phyloP scores from a whole-genome alignment of 2,329 filamentous ascomycete species.

The Aspergillus novoparasiticus region DNA sequence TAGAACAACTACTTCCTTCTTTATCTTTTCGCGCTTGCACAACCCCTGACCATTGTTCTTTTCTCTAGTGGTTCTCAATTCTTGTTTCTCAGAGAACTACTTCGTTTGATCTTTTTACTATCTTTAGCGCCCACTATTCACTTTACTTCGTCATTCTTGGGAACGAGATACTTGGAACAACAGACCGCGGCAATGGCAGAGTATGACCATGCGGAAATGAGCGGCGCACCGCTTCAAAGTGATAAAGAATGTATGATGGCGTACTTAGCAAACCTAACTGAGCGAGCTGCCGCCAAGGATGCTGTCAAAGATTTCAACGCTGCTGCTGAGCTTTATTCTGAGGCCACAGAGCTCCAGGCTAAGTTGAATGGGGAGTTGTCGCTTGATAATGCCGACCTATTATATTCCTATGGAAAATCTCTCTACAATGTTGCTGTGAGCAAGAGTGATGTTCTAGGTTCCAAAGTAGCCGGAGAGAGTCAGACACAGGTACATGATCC shows the following conservation, averaged over 20 bases:
- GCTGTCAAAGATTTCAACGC: conserved; percentile 84
- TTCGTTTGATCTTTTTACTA: neutral
- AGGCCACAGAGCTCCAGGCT: conserved; percentile 86
- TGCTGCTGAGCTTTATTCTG: conserved; percentile 84
- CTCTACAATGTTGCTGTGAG: conserved; percentile 91
- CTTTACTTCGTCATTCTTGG: neutral
- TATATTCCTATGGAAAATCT: conserved; percentile 92
- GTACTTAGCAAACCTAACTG: conserved; percentile 74
- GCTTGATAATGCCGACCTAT: conserved; percentile 85
- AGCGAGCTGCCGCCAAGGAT: conserved; percentile 81
- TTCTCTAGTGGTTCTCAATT: neutral
- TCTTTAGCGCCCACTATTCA: neutral
- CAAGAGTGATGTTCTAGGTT: conserved; percentile 92
- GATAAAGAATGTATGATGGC: conserved; percentile 52
- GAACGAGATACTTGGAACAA: neutral
- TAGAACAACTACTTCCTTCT: neutral
- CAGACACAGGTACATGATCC: conserved; percentile 57
- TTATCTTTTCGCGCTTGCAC: neutral
- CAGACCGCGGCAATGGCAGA: conserved; percentile 29
- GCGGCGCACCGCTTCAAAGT: conserved; percentile 19
- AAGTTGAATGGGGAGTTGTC: conserved; percentile 90
- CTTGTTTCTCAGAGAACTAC: neutral
- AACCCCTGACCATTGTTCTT: neutral
- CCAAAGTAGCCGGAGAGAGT: conserved; percentile 66
- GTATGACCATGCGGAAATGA: conserved; percentile 17